These are phyloP conservation scores for Acacia confusa DNA, from an alignment of 306 rosid species.

Conservation along the genomic window DNA sequence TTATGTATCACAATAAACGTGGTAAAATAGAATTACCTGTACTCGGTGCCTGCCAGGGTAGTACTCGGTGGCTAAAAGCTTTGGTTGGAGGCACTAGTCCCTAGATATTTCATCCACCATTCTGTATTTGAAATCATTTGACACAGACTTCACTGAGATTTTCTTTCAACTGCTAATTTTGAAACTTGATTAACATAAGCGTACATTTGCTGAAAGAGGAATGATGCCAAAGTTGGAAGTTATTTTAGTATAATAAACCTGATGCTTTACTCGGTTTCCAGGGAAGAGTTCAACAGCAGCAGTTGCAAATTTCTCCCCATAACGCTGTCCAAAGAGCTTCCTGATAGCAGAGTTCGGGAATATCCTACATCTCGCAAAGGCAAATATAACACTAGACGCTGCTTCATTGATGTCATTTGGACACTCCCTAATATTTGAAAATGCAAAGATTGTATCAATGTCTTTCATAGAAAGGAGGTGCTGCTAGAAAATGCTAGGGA, in stretches of 20 bases:
- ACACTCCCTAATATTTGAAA: slow-evolving; percentile 39
- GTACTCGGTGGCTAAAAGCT: slow-evolving; percentile 63
- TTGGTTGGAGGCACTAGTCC: slow-evolving; percentile 43
- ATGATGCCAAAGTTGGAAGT: background rate
- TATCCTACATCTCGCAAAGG: slow-evolving; percentile 87
- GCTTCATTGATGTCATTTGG: slow-evolving; percentile 86
- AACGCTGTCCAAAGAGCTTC: slow-evolving; percentile 65
- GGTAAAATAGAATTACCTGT: slow-evolving; percentile 44
- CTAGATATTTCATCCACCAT: slow-evolving; percentile 61
- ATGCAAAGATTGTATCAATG: slow-evolving; percentile 4
- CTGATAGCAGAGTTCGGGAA: slow-evolving; percentile 73
- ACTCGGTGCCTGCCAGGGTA: slow-evolving; percentile 56
- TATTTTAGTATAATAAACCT: slow-evolving; percentile 32
- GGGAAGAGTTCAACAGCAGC: slow-evolving; percentile 58
- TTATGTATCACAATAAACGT: background rate
- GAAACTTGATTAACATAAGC: slow-evolving; percentile 19
- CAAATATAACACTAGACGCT: slow-evolving; percentile 75
- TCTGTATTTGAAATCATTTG: slow-evolving; percentile 57
- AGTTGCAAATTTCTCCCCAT: slow-evolving; percentile 56
- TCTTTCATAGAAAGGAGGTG: background rate
- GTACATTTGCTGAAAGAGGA: background rate
- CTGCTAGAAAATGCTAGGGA: background rate
- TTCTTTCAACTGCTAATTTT: slow-evolving; percentile 53
- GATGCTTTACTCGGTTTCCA: slow-evolving; percentile 69
- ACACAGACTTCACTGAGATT: slow-evolving; percentile 40